phyloP scores from a whole-genome alignment of 352 stramenopile species.

The Phytophthora hybrid region DNA sequence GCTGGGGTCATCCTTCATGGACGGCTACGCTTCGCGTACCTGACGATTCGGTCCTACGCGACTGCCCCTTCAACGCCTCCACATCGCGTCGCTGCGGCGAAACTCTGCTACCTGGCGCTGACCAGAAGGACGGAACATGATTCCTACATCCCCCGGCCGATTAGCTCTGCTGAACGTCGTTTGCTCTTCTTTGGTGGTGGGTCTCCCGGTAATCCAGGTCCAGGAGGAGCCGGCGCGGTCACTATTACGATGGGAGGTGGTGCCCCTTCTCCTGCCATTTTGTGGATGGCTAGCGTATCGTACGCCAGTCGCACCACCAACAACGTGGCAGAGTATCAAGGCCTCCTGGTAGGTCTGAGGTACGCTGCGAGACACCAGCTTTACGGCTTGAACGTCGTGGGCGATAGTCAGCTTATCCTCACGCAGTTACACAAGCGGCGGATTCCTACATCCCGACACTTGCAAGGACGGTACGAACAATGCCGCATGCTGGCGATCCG shows the following conservation, averaged over 20 bases:
- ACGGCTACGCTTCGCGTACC: not conserved
- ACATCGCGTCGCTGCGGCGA: not conserved
- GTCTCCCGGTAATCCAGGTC: not conserved
- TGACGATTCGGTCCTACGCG: too few species aligned
- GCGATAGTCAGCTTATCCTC: not conserved
- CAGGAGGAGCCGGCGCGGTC: too few species aligned
- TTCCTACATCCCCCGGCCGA: too few species aligned
- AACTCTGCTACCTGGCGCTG: not conserved
- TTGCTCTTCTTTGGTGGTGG: not conserved
- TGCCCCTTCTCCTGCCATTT: not conserved
- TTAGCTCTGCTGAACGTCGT: not conserved
- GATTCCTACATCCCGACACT: too few species aligned
- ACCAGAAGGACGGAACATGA: not conserved
- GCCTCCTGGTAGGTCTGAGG: not conserved
- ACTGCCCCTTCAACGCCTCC: too few species aligned
- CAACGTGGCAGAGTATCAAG: not conserved
- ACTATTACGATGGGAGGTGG: not conserved
- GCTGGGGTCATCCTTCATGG: not conserved
- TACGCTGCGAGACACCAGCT: not conserved
- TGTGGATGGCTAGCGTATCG: not conserved
- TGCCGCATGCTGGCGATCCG: too few species aligned
- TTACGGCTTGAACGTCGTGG: not conserved
- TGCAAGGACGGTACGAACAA: too few species aligned
- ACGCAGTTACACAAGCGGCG: too few species aligned
- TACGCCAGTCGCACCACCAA: not conserved